Conservation (phyloP, 2,329 filamentous ascomycete species). For the Fusarium sarcochroum region DNA sequence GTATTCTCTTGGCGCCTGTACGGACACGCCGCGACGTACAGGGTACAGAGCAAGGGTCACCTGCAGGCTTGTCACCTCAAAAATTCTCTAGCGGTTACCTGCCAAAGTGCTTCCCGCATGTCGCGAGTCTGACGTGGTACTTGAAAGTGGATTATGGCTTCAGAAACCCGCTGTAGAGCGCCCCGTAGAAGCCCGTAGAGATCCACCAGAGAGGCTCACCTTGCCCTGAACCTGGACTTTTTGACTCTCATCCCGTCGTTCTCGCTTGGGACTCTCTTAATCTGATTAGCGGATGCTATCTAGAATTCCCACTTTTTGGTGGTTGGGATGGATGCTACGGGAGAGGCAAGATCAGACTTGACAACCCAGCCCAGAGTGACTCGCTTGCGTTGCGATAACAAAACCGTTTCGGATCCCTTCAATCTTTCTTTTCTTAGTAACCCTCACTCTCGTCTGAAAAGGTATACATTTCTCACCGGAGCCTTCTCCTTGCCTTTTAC, state of each 20-base stretch:
- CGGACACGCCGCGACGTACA: slow-evolving; percentile 4
- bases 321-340: slow-evolving; percentile 31
- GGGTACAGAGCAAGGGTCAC: slow-evolving; percentile 24
- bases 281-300: slow-evolving; percentile 30
- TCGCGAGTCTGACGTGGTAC: slow-evolving; percentile 22
- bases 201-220: slow-evolving; percentile 28
- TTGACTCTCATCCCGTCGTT: slow-evolving; percentile 31
- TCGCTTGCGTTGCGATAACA: slow-evolving; percentile 39
- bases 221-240: slow-evolving; percentile 27
- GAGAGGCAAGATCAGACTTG: slow-evolving; percentile 35
- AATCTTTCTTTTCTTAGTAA: slow-evolving; percentile 33
- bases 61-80: background rate
- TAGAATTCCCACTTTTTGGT: slow-evolving; percentile 35
- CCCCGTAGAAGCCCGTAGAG: slow-evolving; percentile 22
- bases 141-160: slow-evolving; percentile 20
- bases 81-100: slow-evolving; percentile 17
- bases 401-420: slow-evolving; percentile 37
- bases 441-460: slow-evolving; percentile 18
- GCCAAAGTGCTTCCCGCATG: slow-evolving; percentile 24
- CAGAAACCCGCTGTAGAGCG: slow-evolving; percentile 20
- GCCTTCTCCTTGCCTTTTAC: slow-evolving; percentile 10
- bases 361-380: slow-evolving; percentile 12
- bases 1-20: slow-evolving; percentile 28
- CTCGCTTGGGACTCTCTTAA: slow-evolving; percentile 22
- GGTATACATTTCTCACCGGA: slow-evolving; percentile 1